Percentiles rank a stretch among this genome's conserved stretches.
Conservation (phyloP, 2,329 filamentous ascomycete species). For the Penicillium sp. region DNA sequence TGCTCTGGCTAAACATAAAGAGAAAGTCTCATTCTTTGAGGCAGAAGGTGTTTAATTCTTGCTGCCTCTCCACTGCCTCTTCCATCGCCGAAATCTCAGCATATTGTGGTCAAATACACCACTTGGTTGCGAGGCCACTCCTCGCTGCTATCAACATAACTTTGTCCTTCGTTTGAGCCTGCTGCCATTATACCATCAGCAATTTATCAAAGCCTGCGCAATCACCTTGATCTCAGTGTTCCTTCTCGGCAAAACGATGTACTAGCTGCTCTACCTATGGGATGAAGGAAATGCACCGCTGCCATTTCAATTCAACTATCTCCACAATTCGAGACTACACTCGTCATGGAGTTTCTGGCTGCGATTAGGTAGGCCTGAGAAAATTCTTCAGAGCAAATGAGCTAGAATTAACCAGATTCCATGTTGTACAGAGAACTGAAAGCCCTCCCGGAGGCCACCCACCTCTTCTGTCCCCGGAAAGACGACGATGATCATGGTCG, state of each 20-base stretch:
- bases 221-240: not conserved
- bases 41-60: not conserved
- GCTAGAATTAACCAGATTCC: slow-evolving; percentile 10
- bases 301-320: slow-evolving; percentile 3
- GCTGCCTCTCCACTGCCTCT: not conserved
- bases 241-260: not conserved
- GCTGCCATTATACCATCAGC: not conserved
- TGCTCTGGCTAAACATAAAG: not conserved
- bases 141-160: not conserved
- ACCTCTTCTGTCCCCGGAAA: slow-evolving; percentile 67
- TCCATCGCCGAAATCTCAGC: not conserved
- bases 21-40: not conserved
- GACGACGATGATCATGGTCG: slow-evolving; percentile 61
- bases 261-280: not conserved
- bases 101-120: not conserved
- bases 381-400: not conserved
- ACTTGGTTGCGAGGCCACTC: not conserved
- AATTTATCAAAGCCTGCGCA: not conserved
- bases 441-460: slow-evolving; percentile 48
- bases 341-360: slow-evolving; percentile 42
- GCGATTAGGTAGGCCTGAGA: slow-evolving; percentile 38
- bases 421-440: slow-evolving; percentile 40
- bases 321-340: slow-evolving; percentile 8
- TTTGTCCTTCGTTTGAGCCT: not conserved
- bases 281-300: slow-evolving; percentile 19